phyloP scores from a whole-genome alignment of 2,329 filamentous ascomycete species.

The Fusarium metavorans region DNA sequence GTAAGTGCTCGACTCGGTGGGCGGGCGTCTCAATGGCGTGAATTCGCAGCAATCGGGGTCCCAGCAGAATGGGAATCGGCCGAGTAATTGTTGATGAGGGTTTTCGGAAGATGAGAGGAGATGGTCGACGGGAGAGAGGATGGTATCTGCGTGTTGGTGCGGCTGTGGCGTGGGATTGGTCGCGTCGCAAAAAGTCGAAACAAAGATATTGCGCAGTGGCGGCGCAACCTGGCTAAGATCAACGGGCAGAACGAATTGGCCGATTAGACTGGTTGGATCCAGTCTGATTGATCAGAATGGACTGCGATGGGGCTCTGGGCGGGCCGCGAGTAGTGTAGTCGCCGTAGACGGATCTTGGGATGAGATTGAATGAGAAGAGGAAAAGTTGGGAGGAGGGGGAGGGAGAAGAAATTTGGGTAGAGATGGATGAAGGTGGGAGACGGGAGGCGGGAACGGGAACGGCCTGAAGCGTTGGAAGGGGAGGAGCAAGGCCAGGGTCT shows the following conservation, averaged over 20 bases:
- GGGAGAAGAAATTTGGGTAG: not conserved
- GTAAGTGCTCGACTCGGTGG: conserved; percentile 36
- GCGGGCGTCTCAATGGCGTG: conserved; percentile 5
- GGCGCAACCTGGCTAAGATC: conserved; percentile 33
- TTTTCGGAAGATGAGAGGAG: not conserved
- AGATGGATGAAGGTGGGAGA: not conserved
- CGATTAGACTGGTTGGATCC: conserved; percentile 21
- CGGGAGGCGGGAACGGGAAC: conserved; percentile 22
- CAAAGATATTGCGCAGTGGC: conserved; percentile 39
- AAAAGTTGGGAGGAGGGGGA: conserved; percentile 7
- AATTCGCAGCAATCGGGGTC: conserved; percentile 2
- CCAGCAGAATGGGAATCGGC: conserved; percentile 7
- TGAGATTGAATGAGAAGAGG: conserved; percentile 10
- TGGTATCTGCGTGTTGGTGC: conserved; percentile 19
- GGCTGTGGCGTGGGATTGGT: conserved; percentile 33
- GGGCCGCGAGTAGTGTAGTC: conserved; percentile 14
- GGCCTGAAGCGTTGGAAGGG: not conserved
- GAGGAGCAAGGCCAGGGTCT: conserved; percentile 21
- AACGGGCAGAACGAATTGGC: conserved; percentile 27
- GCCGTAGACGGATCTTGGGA: conserved; percentile 4
- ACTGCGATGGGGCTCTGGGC: conserved; percentile 13
- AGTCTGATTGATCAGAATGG: conserved; percentile 26
- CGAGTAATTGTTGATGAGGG: not conserved
- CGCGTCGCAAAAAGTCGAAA: conserved; percentile 37
- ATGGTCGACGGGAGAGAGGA: conserved; percentile 7